Evolutionary conservation across 148 eudicot species (phyloP), one percentile per base, ranked within the genome.

Genomic region (Euryodendron excelsum): DNA sequence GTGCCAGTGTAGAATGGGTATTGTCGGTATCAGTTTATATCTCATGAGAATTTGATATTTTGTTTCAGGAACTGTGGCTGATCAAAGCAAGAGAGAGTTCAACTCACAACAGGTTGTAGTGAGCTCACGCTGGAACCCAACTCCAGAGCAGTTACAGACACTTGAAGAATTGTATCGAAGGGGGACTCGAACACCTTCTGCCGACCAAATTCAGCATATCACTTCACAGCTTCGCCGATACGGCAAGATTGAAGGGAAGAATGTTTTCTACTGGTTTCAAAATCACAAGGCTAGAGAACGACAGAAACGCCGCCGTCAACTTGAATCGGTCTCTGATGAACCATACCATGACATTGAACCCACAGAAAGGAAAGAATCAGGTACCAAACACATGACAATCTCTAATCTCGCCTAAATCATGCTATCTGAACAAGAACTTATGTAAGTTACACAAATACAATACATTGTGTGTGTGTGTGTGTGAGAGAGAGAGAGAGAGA

Each of bases 261-360:
- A 93, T 81, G 96, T 91, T 1, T 93, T 93, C 75, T 93, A 93
- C 77, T 93, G 98, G 98, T 93, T 93, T 52, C 98, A 93, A 74
- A 93, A 93, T 60, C 98, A 93, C 34, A 93, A 93, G 87, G 98
- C 98, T 37, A 58, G 96, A 33, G 98, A 93, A 79, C 79, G 98
- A 2, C 96, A 93, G 73, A 93, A 93, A 76, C 90, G 96, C 2
- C 98, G 98, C 69, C 93, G 98, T 70, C 88, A 85, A 59, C 88
- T 73, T 34, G 87, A 89, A 47, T 76, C 78, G 12, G 77, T 28
- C 60, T 45, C 55, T 37, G 39, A 78, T 25, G 60, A 71, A n/a
- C 77, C 47, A 69, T 28, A 27, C 71, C 50, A 23, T 30, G 47
- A 41, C 47, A 27, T 33, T 30, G 81, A 81, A 7, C 36, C 6